Conservation (phyloP, 2,329 filamentous ascomycete species). For the Bipolaris gigantea region DNA sequence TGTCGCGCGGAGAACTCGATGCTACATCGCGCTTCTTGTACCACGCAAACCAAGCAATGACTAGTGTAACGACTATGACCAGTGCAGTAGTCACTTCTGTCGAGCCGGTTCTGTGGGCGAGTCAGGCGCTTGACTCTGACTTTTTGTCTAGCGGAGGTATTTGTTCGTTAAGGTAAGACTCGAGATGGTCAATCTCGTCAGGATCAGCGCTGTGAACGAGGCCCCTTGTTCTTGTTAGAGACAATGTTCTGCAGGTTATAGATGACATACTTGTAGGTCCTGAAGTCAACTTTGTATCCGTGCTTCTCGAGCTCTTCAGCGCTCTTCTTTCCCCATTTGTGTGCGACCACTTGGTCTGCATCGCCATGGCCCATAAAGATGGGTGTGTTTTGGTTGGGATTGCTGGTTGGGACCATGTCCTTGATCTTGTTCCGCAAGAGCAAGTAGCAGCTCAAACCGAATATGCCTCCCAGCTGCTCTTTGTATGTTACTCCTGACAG, state of each 20-base stretch:
- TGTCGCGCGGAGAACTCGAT: neutral
- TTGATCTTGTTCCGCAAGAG: slow-evolving; percentile 68
- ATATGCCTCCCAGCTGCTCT: slow-evolving; percentile 81
- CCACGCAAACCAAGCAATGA: slow-evolving; percentile 33
- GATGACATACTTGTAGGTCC: slow-evolving; percentile 67
- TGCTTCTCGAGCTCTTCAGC: slow-evolving; percentile 66
- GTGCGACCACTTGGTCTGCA: slow-evolving; percentile 70
- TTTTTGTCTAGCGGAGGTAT: slow-evolving; percentile 53
- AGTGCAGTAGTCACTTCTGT: slow-evolving; percentile 25
- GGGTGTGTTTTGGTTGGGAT: slow-evolving; percentile 72
- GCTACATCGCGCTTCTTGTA: slow-evolving; percentile 20
- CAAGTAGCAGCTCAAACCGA: slow-evolving; percentile 82
- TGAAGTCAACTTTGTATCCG: slow-evolving; percentile 75
- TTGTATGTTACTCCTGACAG: slow-evolving; percentile 75
- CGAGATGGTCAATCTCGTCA: slow-evolving; percentile 80
- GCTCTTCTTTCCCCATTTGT: slow-evolving; percentile 68
- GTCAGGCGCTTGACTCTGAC: slow-evolving; percentile 39
- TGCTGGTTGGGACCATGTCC: slow-evolving; percentile 47
- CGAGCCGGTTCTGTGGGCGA: slow-evolving; percentile 13
- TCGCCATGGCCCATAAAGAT: slow-evolving; percentile 91
- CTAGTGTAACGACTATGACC: slow-evolving; percentile 28
- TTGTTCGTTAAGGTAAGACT: slow-evolving; percentile 60
- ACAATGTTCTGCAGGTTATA: neutral
- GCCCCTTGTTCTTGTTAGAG: slow-evolving; percentile 51
- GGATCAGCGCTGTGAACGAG: slow-evolving; percentile 76